Evolutionary conservation across 495 filamentous ascomycete species (phyloP).

Genomic region (Penicillium mononematosum): DNA sequence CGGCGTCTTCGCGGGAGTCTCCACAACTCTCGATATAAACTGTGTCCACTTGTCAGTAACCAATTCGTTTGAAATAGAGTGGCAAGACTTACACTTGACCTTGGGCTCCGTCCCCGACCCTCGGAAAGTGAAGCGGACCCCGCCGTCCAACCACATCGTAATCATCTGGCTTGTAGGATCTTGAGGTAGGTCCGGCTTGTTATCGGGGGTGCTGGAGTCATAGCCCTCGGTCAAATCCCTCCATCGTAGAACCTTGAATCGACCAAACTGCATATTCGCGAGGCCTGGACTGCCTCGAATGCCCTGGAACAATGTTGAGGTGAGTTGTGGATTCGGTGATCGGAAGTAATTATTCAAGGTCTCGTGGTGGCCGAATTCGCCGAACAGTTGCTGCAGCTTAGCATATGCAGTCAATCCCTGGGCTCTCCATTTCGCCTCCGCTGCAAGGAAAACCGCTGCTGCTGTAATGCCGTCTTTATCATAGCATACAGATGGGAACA

Average conservation of each 20-base stretch:
- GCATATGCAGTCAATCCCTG: constrained; percentile 56
- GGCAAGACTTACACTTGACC: constrained; percentile 52
- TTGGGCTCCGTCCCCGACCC: constrained; percentile 72
- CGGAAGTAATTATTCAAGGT: constrained; percentile 68
- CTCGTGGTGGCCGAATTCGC: constrained; percentile 62
- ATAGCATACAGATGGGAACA: constrained; percentile 63
- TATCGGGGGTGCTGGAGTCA: constrained; percentile 56
- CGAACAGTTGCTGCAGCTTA: constrained; percentile 61
- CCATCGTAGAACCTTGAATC: constrained; percentile 57
- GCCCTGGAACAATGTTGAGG: constrained; percentile 51
- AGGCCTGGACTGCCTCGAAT: constrained; percentile 52
- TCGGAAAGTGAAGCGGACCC: constrained; percentile 64
- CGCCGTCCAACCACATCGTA: constrained; percentile 60
- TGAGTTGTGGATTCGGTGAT: constrained; percentile 54
- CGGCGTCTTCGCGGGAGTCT: constrained; percentile 45
- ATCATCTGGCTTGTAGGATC: constrained; percentile 65
- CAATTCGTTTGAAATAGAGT: not conserved
- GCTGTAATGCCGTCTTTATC: constrained; percentile 74
- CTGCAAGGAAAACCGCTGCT: constrained; percentile 61
- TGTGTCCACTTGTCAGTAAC: constrained; percentile 22
- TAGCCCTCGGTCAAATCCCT: constrained; percentile 66
- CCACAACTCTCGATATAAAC: constrained; percentile 59
- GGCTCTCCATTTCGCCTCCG: constrained; percentile 51
- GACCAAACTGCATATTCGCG: constrained; percentile 46
- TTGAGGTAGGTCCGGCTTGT: constrained; percentile 58